Evolutionary conservation across 257 asterid genomes (phyloP), one percentile per base, ranked within the genome.

Genomic region (Przewalskia tangutica): DNA sequence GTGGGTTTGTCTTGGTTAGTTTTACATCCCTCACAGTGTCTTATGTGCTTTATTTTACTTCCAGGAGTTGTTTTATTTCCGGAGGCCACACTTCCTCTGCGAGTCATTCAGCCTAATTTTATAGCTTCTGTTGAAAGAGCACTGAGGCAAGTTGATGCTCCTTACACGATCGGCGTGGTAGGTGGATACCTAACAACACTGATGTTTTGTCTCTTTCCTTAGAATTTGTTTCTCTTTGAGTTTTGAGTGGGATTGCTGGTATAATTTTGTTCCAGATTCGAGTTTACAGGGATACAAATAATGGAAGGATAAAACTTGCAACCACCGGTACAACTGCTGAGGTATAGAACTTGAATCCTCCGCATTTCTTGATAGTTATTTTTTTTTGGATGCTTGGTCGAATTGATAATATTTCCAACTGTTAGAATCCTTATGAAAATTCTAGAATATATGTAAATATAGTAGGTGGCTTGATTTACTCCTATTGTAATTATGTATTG

Each of bases 21-120:
- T 51, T 50, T 16, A 48, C 50, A 50, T 50, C 53, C 50, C n/a
- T 27, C 32, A 34, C 38, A 50, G 20, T 20, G 20, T 46, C 64
- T 54, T 50, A 56, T 32, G 23, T 17, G 12, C 77, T 64, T 78
- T 50, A 38, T 65, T 81, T 27, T 81, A 79, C 75, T 63, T 71
- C 66, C 91, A 95, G 99, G 99, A 64, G 97, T 92, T 85, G 99
- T 95, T 85, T 84, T 95, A 86, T 95, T 95, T 84, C 99, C 99
- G 2, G 99, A 92, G 86, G 98, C 99, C 81, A 91, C 91, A 65
- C 97, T 95, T 88, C 99, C 98, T 70, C 93, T 95, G 77, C 88
- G 99, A 90, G 95, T 96, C 79, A 81, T 94, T 86, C 84, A 86
- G 83, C 92, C 92, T 56, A 89, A 89, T 88, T 89, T 91, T 84